Evolutionary conservation across 2,329 filamentous ascomycete species (phyloP), one percentile per base, ranked within the genome.

Genomic region (Camillea tinctor): DNA sequence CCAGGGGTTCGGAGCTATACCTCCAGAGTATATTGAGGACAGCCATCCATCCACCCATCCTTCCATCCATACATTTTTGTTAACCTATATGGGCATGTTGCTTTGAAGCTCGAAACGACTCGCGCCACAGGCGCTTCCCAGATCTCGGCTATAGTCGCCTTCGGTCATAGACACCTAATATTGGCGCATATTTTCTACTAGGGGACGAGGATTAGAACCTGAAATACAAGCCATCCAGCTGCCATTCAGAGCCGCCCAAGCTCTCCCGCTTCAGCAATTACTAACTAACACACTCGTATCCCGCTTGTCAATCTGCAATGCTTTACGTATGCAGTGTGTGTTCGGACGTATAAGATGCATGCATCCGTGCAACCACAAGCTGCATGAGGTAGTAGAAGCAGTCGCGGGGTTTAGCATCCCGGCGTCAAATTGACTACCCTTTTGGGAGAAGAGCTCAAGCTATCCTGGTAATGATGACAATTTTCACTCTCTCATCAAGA

Each of bases 191-290:
- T 13, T 7, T 17, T 19, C 13, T 54, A 13, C 48, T 26, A 52
- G 17, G n/a, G 51, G 24, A 52, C 21, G 54, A 56, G 61, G 52
- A 58, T 62, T 19, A 44, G 49, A 62, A 58, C 63, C 61, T 58
- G 62, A 65, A 60, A 65, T 64, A 60, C 53, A 56, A 52, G 49
- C 61, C 63, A 65, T 58, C 61, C 58, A 63, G 56, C 63, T 48
- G 24, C 52, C 60, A 57, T 49, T 50, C 20, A 60, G 40, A 64
- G 63, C 61, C 61, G 63, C 63, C 57, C 59, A 59, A n/a, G 58
- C 58, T 36, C 57, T 57, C 57, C 64, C 61, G 63, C 63, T 65
- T 64, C 63, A 55, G 63, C 54, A 60, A 59, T 49, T 65, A 55
- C 57, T 55, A 60, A 50, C 58, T 40, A 50, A 22, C 13, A 15